Evolutionary conservation across 768 basidiomycete genomes (phyloP), one percentile per base, ranked within the genome.

Genomic region (Pleurotus ostreatus): DNA sequence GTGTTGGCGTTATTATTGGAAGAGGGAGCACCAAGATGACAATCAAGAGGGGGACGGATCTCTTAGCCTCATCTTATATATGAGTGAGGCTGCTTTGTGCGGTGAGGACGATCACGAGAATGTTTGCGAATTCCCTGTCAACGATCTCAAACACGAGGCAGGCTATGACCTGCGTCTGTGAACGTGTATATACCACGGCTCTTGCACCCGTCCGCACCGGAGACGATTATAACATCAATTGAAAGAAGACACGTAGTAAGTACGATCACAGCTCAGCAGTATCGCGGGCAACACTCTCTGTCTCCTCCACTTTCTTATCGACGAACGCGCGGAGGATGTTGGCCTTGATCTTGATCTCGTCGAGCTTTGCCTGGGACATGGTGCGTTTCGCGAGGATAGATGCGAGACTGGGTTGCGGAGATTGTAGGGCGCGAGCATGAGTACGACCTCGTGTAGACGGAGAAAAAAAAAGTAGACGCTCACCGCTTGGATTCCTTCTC

Each of bases 271-370:
- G 71, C 65, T 82, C 80, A 59, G 76, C 73, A 30, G 65, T 58
- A 12, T 65, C 69, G 23, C 67, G 65, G 20, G 23, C 20, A 20
- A 20, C 20, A 20, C 20, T 20, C 20, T 20, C 20, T 20, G 58
- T 63, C 46, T 71, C 70, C 55, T 72, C 73, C 60, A 70, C 70
- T 6, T 66, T 67, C 60, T 79, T 72, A 60, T 71, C 70, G 34
- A 66, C 59, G 59, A 93, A 92, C 0, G 88, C 82, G 13, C 72
- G 68, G 47, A 94, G 80, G 63, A 98, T 82, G 75, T 98, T 98
- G 54, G 83, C 79, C 76, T 96, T 98, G 68, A 90, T 81, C 72
- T 92, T 89, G 66, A 98, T 86, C 74, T 98, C 94, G 67, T 99
- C 97, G 43, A 94, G 72, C 74, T 98, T 98, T 41, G 78, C 71